Percentiles rank a stretch among this genome's conserved stretches.
These are phyloP conservation scores for Coleophoma crateriformis DNA, from an alignment of 2,329 filamentous ascomycete species.

Conservation along the genomic window DNA sequence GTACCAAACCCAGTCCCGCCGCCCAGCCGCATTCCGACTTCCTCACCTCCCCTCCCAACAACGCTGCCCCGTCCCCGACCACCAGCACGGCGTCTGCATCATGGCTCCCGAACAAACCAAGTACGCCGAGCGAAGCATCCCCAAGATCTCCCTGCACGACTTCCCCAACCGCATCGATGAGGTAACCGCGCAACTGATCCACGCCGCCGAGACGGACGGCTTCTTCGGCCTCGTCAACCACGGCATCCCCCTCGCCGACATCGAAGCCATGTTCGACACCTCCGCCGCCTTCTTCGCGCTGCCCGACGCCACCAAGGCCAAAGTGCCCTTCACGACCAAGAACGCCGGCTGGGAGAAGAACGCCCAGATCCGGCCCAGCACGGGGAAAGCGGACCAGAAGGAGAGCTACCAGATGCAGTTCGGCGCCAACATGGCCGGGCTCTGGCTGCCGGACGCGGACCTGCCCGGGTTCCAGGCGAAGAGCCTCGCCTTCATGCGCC, in stretches of 20 bases:
- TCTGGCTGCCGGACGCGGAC: conserved; percentile 26
- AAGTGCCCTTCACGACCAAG: conserved; percentile 40
- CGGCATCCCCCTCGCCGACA: conserved; percentile 31
- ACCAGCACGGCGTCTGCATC: not conserved
- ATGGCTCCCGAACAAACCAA: conserved; percentile 9
- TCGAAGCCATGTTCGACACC: conserved; percentile 33
- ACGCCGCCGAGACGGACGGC: conserved; percentile 50
- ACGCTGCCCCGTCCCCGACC: no score
- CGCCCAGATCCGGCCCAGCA: conserved; percentile 48
- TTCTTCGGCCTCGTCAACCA: conserved; percentile 54
- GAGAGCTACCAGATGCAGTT: conserved; percentile 56
- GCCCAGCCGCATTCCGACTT: not conserved
- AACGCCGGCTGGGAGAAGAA: conserved; percentile 51
- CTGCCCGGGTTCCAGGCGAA: conserved; percentile 43
- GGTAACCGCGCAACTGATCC: conserved; percentile 45
- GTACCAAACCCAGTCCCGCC: not conserved
- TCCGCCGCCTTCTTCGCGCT: conserved; percentile 46
- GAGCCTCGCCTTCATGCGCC: conserved; percentile 25
- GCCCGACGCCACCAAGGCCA: conserved; percentile 39
- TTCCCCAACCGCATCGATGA: conserved; percentile 46
- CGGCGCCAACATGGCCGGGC: conserved; percentile 22
- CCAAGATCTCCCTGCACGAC: conserved; percentile 45
- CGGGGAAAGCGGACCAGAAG: conserved; percentile 47
- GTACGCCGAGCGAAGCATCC: conserved; percentile 18
- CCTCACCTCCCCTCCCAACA: not conserved